These are phyloP conservation scores for Datura wrightii DNA, from an alignment of 257 asterid species.

Conservation along the genomic window DNA sequence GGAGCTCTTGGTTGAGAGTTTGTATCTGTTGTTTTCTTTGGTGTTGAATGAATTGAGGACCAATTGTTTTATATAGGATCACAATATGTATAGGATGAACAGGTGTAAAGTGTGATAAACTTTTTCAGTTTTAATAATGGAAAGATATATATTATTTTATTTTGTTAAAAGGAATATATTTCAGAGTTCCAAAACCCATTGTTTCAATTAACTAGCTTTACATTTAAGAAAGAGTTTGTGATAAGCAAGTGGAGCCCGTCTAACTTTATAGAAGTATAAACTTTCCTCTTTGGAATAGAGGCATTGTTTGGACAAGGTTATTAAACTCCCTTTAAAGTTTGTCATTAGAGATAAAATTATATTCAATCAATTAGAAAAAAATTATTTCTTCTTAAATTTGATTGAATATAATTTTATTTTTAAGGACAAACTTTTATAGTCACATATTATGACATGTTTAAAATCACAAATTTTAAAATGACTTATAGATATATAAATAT, in stretches of 20 bases:
- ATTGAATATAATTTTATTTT: neutral
- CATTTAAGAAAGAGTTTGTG: too few species aligned
- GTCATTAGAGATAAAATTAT: too few species aligned
- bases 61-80: constrained; percentile 8
- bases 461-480: neutral
- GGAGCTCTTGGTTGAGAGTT: neutral
- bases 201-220: neutral
- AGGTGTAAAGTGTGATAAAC: constrained; percentile 10
- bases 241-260: neutral
- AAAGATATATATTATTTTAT: neutral
- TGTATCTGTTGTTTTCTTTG: neutral
- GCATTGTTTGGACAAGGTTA: neutral
- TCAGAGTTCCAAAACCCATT: neutral
- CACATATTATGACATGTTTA: neutral
- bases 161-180: neutral
- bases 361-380: neutral
- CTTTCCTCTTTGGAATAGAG: neutral
- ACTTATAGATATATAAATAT: too few species aligned
- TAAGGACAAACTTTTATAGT: neutral
- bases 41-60: constrained; percentile 2
- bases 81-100: neutral
- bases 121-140: neutral
- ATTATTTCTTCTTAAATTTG: neutral
- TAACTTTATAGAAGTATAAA: neutral
- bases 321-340: too few species aligned